Percentiles rank a stretch among this genome's conserved stretches.
Evolutionary conservation across 306 rosid genomes (phyloP).

Genomic region (Prunus mume): DNA sequence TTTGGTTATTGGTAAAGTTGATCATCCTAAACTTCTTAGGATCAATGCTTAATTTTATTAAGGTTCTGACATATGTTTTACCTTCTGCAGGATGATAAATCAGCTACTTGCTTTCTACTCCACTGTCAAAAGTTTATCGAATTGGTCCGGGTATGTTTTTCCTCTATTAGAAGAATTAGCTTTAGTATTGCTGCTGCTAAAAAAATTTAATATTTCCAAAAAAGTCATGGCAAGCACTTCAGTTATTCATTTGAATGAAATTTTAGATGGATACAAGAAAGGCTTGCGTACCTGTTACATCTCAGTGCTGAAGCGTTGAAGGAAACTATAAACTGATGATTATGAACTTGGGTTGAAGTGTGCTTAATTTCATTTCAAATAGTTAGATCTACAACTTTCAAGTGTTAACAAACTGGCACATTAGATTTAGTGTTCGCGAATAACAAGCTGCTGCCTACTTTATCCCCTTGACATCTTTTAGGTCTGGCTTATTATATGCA

Average conservation of each 20-base stretch:
- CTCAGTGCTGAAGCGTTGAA: neutral
- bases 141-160: slow-evolving; percentile 80
- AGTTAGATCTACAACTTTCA: neutral
- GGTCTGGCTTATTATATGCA: neutral
- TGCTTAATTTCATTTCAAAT: neutral
- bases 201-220: neutral
- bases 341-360: neutral
- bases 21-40: neutral
- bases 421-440: neutral
- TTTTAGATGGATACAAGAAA: neutral
- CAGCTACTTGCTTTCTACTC: slow-evolving; percentile 92
- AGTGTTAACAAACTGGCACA: neutral
- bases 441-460: neutral
- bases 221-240: neutral
- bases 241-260: neutral
- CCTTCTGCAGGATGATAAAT: slow-evolving; percentile 76
- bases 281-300: neutral
- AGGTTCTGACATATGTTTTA: slow-evolving; percentile 24
- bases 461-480: neutral
- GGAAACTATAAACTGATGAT: neutral
- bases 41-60: neutral
- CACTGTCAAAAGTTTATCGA: slow-evolving; percentile 93
- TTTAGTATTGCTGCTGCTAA: neutral
- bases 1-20: neutral
- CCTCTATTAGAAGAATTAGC: slow-evolving; percentile 14